A percentile compares a stretch with the other conserved stretches of the same genome.
Evolutionary conservation across 116 monocot species (phyloP).

Genomic region (Posidonia oceanica): DNA sequence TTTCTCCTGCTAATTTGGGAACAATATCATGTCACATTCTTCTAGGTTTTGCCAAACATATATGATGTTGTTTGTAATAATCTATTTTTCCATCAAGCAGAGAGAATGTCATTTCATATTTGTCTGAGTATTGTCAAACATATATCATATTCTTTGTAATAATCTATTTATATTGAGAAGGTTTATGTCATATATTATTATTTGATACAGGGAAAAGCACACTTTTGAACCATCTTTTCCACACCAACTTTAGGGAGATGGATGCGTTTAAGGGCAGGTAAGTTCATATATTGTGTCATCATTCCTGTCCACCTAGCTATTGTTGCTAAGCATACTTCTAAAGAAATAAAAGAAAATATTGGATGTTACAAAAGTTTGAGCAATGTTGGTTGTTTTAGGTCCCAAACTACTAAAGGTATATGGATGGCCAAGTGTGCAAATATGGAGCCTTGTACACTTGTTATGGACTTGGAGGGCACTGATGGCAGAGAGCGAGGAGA

Average conservation of each 20-base stretch:
- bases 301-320: neutral
- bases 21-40: neutral
- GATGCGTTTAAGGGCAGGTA: constrained; percentile 90
- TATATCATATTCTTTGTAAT: neutral
- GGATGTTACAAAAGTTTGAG: neutral
- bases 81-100: neutral
- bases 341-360: constrained; percentile 1
- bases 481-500: constrained; percentile 98
- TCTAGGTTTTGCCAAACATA: too few species aligned
- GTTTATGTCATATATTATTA: neutral
- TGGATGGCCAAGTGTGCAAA: constrained; percentile 68
- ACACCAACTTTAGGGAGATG: constrained; percentile 88
- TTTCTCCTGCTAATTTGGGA: neutral
- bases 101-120: too few species aligned
- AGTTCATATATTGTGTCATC: constrained; percentile 11
- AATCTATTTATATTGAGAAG: neutral
- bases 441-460: constrained; percentile 85
- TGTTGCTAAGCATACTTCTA: neutral
- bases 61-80: neutral
- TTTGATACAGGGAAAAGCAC: constrained; percentile 81
- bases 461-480: constrained; percentile 96
- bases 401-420: constrained; percentile 97
- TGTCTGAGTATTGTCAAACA: neutral
- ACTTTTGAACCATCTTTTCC: constrained; percentile 81
- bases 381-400: constrained; percentile 28